Percentiles rank a stretch among this genome's conserved stretches.
These are phyloP conservation scores for Tetrahymena malaccensis DNA, from an alignment of 73 alveolate species.

Conservation along the genomic window DNA sequence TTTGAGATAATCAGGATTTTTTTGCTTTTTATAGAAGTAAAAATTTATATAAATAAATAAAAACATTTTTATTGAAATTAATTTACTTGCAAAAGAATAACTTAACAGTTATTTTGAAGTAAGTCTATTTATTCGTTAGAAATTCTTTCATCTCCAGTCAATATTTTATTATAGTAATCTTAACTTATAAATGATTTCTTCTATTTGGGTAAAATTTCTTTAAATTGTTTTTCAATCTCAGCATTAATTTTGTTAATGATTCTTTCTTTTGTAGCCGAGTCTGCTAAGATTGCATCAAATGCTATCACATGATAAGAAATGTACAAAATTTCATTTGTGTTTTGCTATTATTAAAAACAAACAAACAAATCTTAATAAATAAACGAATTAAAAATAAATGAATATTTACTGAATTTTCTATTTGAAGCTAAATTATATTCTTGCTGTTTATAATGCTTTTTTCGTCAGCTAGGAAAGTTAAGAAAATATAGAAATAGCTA, in stretches of 20 bases:
- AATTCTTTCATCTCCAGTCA: not conserved
- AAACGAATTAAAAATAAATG: too few species aligned
- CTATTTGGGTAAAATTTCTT: not conserved
- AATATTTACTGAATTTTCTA: not conserved
- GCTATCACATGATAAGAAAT: not conserved
- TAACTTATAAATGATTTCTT: not conserved
- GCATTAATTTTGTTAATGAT: not conserved
- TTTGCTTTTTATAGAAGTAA: not conserved
- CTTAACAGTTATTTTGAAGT: not conserved
- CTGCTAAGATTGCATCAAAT: not conserved
- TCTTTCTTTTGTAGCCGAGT: not conserved
- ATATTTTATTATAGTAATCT: not conserved
- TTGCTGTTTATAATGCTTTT: not conserved
- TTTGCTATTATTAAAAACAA: not conserved
- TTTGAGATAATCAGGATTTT: not conserved
- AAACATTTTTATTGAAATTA: too few species aligned
- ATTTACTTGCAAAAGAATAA: not conserved
- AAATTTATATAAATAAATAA: not conserved
- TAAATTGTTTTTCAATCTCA: not conserved
- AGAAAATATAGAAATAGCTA: not conserved
- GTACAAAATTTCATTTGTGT: not conserved
- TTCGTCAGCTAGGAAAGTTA: not conserved
- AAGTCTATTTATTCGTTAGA: not conserved
- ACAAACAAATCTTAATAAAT: not conserved
- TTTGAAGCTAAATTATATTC: not conserved